Percentiles rank a stretch among this genome's conserved stretches.
Conservation (phyloP, 192 early-diverging fungal genomes). For the Obelidium mucronatum region DNA sequence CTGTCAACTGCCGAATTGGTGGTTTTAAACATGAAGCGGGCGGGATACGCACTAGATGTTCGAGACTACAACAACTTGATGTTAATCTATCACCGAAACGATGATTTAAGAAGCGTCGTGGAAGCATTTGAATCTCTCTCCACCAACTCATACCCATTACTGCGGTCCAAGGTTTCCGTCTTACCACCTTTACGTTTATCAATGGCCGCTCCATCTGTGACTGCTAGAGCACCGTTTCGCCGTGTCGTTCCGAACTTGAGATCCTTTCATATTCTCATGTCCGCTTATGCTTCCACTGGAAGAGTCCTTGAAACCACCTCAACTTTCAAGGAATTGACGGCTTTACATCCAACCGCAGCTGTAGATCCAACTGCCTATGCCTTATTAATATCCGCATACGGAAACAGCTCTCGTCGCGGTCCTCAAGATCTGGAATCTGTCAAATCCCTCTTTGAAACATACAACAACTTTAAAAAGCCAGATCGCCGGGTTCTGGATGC, state of each 20-base stretch:
- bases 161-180: background rate
- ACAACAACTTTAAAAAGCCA: background rate
- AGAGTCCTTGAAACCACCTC: background rate
- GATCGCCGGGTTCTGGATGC: slow-evolving; percentile 28
- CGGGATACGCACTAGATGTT: slow-evolving; percentile 3
- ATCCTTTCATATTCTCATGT: slow-evolving; percentile 28
- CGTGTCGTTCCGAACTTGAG: slow-evolving; percentile 15
- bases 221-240: background rate
- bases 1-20: slow-evolving; percentile 29
- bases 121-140: slow-evolving; percentile 17
- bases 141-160: background rate
- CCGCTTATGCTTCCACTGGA: slow-evolving; percentile 16
- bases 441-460: background rate
- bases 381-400: slow-evolving; percentile 14
- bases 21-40: slow-evolving; percentile 16
- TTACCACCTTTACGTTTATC: too few species aligned
- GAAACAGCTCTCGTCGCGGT: background rate
- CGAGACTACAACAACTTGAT: slow-evolving; percentile 40
- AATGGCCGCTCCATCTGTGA: background rate
- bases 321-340: background rate
- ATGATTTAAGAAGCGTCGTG: slow-evolving; percentile 20
- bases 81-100: slow-evolving; percentile 22
- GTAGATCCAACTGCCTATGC: slow-evolving; percentile 12
- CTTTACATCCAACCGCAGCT: background rate
- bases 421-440: slow-evolving; percentile 11